Evolutionary conservation across 2,329 filamentous ascomycete genomes (phyloP), one percentile per base, ranked within the genome.

Genomic region (Cytospora schulzeri): DNA sequence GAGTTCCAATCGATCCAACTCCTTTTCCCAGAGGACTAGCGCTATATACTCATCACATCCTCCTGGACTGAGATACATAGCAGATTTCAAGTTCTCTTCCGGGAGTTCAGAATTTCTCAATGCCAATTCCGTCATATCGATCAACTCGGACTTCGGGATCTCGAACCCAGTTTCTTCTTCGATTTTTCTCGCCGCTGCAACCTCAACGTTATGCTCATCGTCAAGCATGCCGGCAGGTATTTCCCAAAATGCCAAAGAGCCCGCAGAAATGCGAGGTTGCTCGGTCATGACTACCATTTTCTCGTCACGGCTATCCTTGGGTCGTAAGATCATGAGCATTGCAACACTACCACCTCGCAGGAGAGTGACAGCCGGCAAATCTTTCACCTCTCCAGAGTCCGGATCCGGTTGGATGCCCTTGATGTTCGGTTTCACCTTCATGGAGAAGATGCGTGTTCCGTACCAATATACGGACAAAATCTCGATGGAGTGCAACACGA

Each of bases 141-240:
- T 76, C 50, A 88, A 71, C 63, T 83, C 76, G 5, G 76, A 72
- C 55, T 79, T 77, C 8, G 75, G 73, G 31, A 88, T 85, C 60
- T 76, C 77, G 7, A 88, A 70, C 17, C 83, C 84, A 1, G 87
- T 76, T 72, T 88, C 86, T 75, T 88, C 86, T 65, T 83, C 67
- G 12, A 88, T 85, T 75, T 88, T 86, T 69, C 78, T 80, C 2
- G 86, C 85, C 2, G 85, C 86, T 0, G 79, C 78, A 22, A 86
- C 85, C 12, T 78, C 78, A 70, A 88, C 88, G 28, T 77, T 80
- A 0, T 81, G 83, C 14, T 74, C 75, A 26, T 82, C 81, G 33
- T 83, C 81, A 0, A 88, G 82, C 85, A 88, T 88, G 2, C 86
- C 85, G 0, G 86, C 86, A 0, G 86, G 86, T 11, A 88, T 70